Base-by-base conservation (phyloP, 768 basidiomycete species). In the Kwoniella botswanensis region DNA sequence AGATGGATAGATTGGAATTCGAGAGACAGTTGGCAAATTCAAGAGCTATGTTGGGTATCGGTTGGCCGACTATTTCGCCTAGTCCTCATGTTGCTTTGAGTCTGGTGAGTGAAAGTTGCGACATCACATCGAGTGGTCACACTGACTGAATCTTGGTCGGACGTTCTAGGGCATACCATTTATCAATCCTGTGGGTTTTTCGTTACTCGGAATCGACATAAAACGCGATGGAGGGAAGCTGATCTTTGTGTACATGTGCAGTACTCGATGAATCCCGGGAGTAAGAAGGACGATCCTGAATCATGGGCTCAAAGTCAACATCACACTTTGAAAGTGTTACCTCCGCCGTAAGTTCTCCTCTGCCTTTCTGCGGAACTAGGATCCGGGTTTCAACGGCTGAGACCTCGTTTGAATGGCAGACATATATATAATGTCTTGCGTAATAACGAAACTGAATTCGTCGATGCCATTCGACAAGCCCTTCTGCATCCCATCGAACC, bases 21-120 rank as follows among this genome's bases (percentile, higher is more conserved):
- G 72, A 63, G 42, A 65, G 61, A 42, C 62, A 73, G 29, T 64
- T 73, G 55, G 71, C 68, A 0, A 64, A 60, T 26, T 72, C 70
- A 29, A 74, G 70, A 50, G 59, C 65, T 42, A 74, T 76, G 75
- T 50, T 76, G 43, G 75, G 75, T n/a, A 72, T 76, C 21, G 75
- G 75, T 60, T 68, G 75, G 64, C 75, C 75, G 35, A 74, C 68
- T n/a, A 56, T 74, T 46, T 74, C 72, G 65, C 75, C 75, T 17
- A 65, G 75, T 76, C 52, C 73, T 52, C 63, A 72, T 56, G 41
- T 68, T 54, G 53, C 71, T 58, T 62, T 76, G 65, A 71, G 74
- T 65, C 71, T 35, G 63, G 72, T 54, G 56, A 71, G 50, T 72
- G 61, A 22, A 59, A 70, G 24, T 65, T 62, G 1, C 35, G 7